These are phyloP conservation scores for Lodderomyces orthopsilosis DNA, from an alignment of 1,139 yeast genomes.

Conservation along the genomic window DNA sequence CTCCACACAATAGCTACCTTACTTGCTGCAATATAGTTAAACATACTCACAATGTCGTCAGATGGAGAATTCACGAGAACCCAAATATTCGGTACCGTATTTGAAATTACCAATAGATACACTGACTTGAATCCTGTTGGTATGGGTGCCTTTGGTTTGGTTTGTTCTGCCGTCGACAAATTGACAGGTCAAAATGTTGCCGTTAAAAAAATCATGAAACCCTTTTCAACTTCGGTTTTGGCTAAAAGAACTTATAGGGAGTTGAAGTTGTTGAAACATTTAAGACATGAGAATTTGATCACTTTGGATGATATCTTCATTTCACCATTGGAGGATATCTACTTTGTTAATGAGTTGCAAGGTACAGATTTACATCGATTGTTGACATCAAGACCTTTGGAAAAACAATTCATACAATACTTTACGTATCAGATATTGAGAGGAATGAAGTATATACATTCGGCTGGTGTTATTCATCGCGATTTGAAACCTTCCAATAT, in stretches of 20 bases:
- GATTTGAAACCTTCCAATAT: slow-evolving; percentile 94
- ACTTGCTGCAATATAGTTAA: too few relatives aligned
- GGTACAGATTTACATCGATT: slow-evolving; percentile 95
- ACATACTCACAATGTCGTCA: slow-evolving; percentile 26
- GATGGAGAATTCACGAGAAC: slow-evolving; percentile 48
- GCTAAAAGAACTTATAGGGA: slow-evolving; percentile 97
- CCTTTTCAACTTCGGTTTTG: slow-evolving; percentile 89
- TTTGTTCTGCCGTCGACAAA: slow-evolving; percentile 93
- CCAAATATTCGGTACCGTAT: slow-evolving; percentile 82
- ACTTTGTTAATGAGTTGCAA: slow-evolving; percentile 93
- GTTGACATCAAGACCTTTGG: slow-evolving; percentile 88
- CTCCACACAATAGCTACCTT: too few relatives aligned
- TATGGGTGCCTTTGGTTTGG: slow-evolving; percentile 98
- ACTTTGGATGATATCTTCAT: slow-evolving; percentile 91
- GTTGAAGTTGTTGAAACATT: slow-evolving; percentile 84
- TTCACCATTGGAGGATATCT: slow-evolving; percentile 93
- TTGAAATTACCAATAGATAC: slow-evolving; percentile 89
- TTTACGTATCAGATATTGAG: slow-evolving; percentile 90
- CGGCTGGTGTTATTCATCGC: slow-evolving; percentile 95
- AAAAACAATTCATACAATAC: slow-evolving; percentile 94
- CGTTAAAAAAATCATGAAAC: slow-evolving; percentile 95
- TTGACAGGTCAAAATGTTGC: slow-evolving; percentile 93
- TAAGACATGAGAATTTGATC: slow-evolving; percentile 91
- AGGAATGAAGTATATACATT: slow-evolving; percentile 92
- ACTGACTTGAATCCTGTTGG: slow-evolving; percentile 95